A percentile compares a stretch with the other conserved stretches of the same genome.
Conservation (phyloP, 2,329 filamentous ascomycete genomes). For the Pseudogymnoascus sp. region DNA sequence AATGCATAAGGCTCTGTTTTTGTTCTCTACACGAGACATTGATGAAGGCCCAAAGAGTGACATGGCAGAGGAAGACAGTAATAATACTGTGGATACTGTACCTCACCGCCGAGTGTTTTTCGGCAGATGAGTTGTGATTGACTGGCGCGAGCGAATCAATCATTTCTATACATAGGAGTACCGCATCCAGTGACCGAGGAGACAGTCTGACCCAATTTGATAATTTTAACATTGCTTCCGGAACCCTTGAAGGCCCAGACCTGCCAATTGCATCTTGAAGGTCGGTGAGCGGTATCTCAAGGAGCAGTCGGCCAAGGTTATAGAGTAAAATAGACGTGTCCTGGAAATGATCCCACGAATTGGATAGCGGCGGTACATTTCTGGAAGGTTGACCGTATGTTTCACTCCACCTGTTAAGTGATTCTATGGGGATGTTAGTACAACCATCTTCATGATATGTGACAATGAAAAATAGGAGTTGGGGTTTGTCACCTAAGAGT, state of each 20-base stretch:
- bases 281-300: constrained; percentile 16
- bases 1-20: constrained; percentile 8
- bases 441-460: background rate
- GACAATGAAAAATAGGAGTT: background rate
- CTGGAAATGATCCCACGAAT: constrained; percentile 15
- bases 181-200: constrained; percentile 13
- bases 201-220: constrained; percentile 13
- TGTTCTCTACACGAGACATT: constrained; percentile 11
- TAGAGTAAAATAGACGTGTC: constrained; percentile 15
- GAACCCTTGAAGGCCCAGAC: constrained; percentile 14
- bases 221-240: constrained; percentile 14
- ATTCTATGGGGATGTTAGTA: background rate
- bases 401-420: background rate
- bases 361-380: background rate
- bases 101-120: constrained; percentile 7
- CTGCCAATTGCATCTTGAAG: constrained; percentile 19
- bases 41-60: constrained; percentile 19
- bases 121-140: background rate
- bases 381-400: background rate
- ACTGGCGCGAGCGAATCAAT: constrained; percentile 13
- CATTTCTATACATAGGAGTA: constrained; percentile 14
- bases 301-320: constrained; percentile 15
- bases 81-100: constrained; percentile 17
- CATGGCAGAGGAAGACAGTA: constrained; percentile 18
- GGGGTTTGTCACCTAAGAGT: background rate